Conservation (phyloP, 106 monocot species). For the Alisma plantagoaquatica region DNA sequence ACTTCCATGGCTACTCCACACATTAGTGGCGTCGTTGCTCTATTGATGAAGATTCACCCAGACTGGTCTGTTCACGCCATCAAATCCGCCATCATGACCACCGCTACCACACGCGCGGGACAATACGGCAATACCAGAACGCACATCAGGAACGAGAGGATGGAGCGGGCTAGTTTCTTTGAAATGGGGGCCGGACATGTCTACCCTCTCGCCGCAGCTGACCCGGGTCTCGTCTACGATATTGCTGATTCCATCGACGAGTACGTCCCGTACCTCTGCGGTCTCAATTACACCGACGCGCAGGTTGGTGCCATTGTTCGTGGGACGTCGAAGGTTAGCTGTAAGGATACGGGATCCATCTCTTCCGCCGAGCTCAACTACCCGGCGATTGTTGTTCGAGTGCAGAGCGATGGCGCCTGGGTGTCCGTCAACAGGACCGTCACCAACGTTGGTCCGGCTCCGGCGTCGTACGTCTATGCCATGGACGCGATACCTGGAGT, state of each 20-base stretch:
- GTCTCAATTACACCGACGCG: not conserved
- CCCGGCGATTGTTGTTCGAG: not conserved
- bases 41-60: not conserved
- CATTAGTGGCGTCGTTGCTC: not conserved
- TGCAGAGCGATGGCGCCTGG: not conserved
- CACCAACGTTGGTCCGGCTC: not conserved
- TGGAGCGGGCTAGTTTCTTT: not conserved
- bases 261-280: not conserved
- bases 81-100: slow-evolving; percentile 4
- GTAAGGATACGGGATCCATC: too few relatives aligned
- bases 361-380: too few relatives aligned
- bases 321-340: too few relatives aligned
- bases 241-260: not conserved
- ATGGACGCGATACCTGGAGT: not conserved
- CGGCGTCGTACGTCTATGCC: not conserved
- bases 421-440: not conserved
- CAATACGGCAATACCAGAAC: too few relatives aligned
- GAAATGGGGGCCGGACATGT: not conserved
- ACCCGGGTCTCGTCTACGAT: not conserved
- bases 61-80: not conserved
- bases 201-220: not conserved
- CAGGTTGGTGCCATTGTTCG: too few relatives aligned
- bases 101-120: not conserved
- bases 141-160: not conserved
- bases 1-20: not conserved